phyloP scores from a whole-genome alignment of 78 protist species.

The Anaeramoeba ignava region DNA sequence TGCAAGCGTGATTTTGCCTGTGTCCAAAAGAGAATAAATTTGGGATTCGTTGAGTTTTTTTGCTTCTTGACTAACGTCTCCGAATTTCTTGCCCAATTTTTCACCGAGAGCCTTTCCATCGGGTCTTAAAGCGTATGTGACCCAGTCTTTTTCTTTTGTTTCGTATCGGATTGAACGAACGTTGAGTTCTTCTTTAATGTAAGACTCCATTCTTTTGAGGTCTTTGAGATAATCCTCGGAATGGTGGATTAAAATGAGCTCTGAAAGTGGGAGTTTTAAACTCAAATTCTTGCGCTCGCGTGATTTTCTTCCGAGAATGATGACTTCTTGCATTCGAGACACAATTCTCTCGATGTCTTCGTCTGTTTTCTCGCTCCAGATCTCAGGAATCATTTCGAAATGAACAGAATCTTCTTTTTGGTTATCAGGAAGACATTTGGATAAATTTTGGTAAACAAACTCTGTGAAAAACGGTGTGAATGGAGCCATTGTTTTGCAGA shows the following conservation, averaged over 20 bases:
- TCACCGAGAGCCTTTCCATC: conserved; percentile 9
- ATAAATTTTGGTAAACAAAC: conserved; percentile 72
- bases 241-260: conserved; percentile 24
- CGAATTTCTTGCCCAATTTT: conserved; percentile 12
- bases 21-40: too few relatives aligned
- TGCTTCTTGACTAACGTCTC: not conserved
- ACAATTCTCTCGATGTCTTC: conserved; percentile 41
- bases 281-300: conserved; percentile 51
- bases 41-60: too few relatives aligned
- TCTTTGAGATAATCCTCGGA: conserved; percentile 30
- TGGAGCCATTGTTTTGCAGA: conserved; percentile 83
- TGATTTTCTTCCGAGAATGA: conserved; percentile 52
- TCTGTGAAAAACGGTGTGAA: conserved; percentile 97
- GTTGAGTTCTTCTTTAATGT: conserved; percentile 43
- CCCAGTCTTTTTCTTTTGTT: conserved; percentile 12
- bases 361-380: conserved; percentile 32
- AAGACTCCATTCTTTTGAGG: conserved; percentile 27
- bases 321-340: conserved; percentile 67
- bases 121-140: not conserved
- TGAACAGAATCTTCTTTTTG: conserved; percentile 56
- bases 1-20: too few relatives aligned
- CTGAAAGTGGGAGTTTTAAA: conserved; percentile 40
- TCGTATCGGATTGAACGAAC: conserved; percentile 8
- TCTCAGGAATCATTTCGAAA: conserved; percentile 53
- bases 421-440: conserved; percentile 32